Base-by-base conservation (phyloP, 148 eudicot species). In the Nepenthes gracilis region DNA sequence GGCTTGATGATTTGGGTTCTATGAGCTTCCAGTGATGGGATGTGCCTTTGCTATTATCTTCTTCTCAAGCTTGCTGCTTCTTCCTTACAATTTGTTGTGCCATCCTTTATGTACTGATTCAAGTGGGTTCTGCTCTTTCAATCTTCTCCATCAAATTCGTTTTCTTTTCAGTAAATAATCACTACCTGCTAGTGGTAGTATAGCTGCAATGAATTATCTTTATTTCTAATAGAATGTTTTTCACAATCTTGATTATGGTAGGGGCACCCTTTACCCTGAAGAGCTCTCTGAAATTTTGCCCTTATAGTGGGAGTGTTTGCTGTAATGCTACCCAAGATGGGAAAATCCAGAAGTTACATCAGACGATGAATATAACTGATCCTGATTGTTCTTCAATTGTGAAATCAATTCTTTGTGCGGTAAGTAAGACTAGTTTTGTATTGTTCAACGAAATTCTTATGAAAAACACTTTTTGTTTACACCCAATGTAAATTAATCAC, bases 371-470 rank as follows among this genome's bases (percentile, higher is more conserved):
- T 54, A 75, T 91, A 15, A 74, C 92, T 76, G 80, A 87, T 72
- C 15, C 80, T 63, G 70, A 62, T 2, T 91, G 97, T 80, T 84
- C 81, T 70, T 69, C 92, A 49, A 56, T 76, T 36, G 70, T 91
- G 12, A 77, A 80, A 72, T 80, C 92, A 33, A 73, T 87, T 15
- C 80, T 91, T 50, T 91, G 97, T 54, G 81, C 87, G 43, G 97
- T 87, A 60, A 83, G 88, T 43, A 48, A 48, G 35, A 37, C 50
- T 36, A 13, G 43, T 33, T 15, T 9, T 45, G 32, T 32, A 23
- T 23, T 23, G 23, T 23, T 23, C 23, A 23, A 23, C 23, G 23
- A 23, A 23, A 23, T 23, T 23, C 23, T 23, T 23, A 23, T 23
- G 23, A 23, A 23, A 23, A 23, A 23, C 23, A 23, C 23, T 23